Percentiles rank a stretch among this genome's conserved stretches.
Conservation (phyloP, 805 yeast genomes). For the Saccharomycopsis fibuligera region DNA sequence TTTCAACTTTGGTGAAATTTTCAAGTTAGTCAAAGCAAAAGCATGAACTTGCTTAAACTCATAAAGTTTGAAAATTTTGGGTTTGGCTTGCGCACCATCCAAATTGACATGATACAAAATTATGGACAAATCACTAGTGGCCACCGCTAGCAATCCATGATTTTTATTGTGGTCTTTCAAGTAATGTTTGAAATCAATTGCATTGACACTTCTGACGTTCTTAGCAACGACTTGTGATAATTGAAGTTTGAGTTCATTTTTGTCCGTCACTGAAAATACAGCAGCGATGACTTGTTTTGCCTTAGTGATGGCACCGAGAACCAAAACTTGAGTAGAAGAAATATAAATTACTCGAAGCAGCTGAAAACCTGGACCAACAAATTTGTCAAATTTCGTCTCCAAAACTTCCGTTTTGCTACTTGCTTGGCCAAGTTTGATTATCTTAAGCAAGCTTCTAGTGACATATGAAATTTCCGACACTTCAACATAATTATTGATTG, state of each 20-base stretch:
- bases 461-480: not conserved
- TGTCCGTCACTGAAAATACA: constrained; percentile 1
- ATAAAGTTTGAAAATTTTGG: constrained; percentile 38
- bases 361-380: constrained; percentile 1
- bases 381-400: not conserved
- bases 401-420: too few species aligned
- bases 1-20: constrained; percentile 60
- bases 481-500: not conserved
- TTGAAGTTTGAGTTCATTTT: not conserved
- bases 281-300: constrained; percentile 6
- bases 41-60: constrained; percentile 58
- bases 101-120: constrained; percentile 6
- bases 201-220: constrained; percentile 16
- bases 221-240: constrained; percentile 4
- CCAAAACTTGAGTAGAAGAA: constrained; percentile 2
- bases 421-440: too few species aligned
- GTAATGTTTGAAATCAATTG: constrained; percentile 11
- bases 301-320: constrained; percentile 11
- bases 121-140: constrained; percentile 17
- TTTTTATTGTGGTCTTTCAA: not conserved
- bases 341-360: not conserved
- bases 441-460: too few species aligned
- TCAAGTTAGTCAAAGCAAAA: constrained; percentile 60
- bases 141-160: constrained; percentile 15
- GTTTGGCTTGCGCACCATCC: constrained; percentile 26